phyloP scores from a whole-genome alignment of 192 early-diverging fungal genomes.

The Cladochytrium replicatum region DNA sequence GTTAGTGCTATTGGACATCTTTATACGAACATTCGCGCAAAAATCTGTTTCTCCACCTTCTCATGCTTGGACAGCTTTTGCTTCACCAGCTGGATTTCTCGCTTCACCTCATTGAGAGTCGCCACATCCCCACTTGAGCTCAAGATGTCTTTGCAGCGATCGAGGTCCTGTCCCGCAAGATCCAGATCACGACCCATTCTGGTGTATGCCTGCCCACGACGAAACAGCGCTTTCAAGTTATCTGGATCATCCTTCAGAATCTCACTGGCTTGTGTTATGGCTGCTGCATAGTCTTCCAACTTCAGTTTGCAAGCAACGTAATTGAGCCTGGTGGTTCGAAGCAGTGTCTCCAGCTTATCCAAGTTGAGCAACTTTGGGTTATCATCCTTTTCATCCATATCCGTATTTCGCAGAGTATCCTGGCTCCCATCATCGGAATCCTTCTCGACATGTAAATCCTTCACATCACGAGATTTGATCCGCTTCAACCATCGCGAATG shows the following conservation, averaged over 20 bases:
- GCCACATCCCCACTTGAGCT: background rate
- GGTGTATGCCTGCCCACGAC: slow-evolving; percentile 36
- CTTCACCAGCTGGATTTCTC: slow-evolving; percentile 23
- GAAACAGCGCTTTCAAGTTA: slow-evolving; percentile 41
- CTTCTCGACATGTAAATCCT: too few species aligned
- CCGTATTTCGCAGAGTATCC: slow-evolving; percentile 9
- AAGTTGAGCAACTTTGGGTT: slow-evolving; percentile 13
- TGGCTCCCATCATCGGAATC: background rate
- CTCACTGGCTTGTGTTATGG: slow-evolving; percentile 34
- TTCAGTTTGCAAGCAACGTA: slow-evolving; percentile 45
- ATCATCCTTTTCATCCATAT: slow-evolving; percentile 6
- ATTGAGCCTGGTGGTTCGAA: slow-evolving; percentile 32
- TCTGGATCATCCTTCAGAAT: slow-evolving; percentile 30
- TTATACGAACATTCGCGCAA: slow-evolving; percentile 4
- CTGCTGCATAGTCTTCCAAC: slow-evolving; percentile 30
- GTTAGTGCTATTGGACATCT: background rate
- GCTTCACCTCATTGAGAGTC: slow-evolving; percentile 20
- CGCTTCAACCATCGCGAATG: too few species aligned
- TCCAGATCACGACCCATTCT: slow-evolving; percentile 44
- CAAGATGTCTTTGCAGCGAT: slow-evolving; percentile 10
- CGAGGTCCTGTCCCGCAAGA: slow-evolving; percentile 36
- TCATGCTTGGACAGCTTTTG: slow-evolving; percentile 20
- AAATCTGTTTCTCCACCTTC: slow-evolving; percentile 38
- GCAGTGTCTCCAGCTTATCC: slow-evolving; percentile 12
- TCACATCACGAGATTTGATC: too few species aligned